A percentile compares a stretch with the other conserved stretches of the same genome.
phyloP scores from a whole-genome alignment of 2,329 filamentous ascomycete genomes.

The Penicillium expansum region DNA sequence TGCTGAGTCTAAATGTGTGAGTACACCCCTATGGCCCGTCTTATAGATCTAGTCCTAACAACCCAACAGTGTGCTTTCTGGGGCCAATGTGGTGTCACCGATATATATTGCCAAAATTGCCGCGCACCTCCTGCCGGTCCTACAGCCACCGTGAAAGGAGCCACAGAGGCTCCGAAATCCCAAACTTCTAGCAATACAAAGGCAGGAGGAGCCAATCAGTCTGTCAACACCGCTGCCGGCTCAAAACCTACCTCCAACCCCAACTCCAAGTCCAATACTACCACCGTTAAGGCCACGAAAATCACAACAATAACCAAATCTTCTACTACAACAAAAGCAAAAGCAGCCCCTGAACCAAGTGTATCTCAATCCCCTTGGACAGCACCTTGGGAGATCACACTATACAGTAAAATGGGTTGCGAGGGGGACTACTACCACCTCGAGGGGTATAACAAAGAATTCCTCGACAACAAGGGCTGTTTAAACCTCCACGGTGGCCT shows the following conservation, averaged over 20 bases:
- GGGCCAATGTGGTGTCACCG: not conserved
- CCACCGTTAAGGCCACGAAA: not conserved
- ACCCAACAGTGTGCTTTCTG: not conserved
- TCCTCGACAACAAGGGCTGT: not conserved
- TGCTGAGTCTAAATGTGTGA: not conserved
- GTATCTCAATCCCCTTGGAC: not conserved
- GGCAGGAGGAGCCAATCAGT: not conserved
- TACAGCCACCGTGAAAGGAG: not conserved
- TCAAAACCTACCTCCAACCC: not conserved
- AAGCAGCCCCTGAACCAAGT: not conserved
- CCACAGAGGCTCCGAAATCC: not conserved
- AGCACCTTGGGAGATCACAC: not conserved
- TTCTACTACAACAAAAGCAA: not conserved
- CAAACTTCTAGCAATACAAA: not conserved
- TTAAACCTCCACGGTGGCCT: not conserved
- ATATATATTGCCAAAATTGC: not conserved
- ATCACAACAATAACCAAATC: not conserved
- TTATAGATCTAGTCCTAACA: not conserved
- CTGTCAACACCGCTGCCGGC: not conserved
- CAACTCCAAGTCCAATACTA: not conserved
- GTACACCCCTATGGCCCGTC: not conserved
- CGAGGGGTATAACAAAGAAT: not conserved
- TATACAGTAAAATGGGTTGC: not conserved
- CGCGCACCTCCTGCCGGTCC: not conserved
- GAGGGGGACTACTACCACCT: conserved; percentile 2